Conservation (phyloP, 257 asterid species). For the Oldenlandia corymbosa region DNA sequence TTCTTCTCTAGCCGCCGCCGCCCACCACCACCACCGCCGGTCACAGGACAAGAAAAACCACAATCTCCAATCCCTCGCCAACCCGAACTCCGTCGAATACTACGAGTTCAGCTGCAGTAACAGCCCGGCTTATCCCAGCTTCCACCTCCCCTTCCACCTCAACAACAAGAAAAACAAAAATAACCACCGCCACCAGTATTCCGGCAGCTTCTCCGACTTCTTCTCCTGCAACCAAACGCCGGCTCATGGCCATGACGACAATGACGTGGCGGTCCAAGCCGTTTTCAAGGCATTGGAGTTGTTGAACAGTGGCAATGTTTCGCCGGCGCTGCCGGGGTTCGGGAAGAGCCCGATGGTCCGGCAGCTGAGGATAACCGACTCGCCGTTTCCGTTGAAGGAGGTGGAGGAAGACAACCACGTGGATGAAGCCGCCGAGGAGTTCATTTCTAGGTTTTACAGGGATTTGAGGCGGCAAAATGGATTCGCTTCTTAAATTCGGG, state of each 20-base stretch:
- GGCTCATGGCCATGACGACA: constrained; percentile 24
- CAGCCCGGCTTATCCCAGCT: constrained; percentile 47
- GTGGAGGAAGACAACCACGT: constrained; percentile 20
- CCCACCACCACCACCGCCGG: constrained; percentile 28
- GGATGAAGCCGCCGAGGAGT: constrained; percentile 34
- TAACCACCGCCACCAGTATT: constrained; percentile 21
- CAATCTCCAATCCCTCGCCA: constrained; percentile 14
- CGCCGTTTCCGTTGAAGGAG: constrained; percentile 27
- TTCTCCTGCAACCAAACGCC: constrained; percentile 19
- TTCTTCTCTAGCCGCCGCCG: constrained; percentile 20
- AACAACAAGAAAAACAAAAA: constrained; percentile 38
- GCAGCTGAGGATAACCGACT: constrained; percentile 40
- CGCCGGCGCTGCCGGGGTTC: constrained; percentile 70
- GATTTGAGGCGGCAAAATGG: constrained; percentile 27
- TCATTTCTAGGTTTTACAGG: constrained; percentile 26
- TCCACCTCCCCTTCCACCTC: constrained; percentile 40
- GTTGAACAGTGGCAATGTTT: constrained; percentile 32
- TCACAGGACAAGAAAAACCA: background rate
- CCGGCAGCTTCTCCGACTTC: background rate
- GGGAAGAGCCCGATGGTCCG: constrained; percentile 58
- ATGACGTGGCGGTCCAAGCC: constrained; percentile 18
- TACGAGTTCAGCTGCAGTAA: constrained; percentile 81
- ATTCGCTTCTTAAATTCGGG: background rate
- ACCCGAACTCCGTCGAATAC: constrained; percentile 32
- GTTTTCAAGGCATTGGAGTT: constrained; percentile 36